These are phyloP conservation scores for Mortierella sp. DNA, from an alignment of 371 early-diverging fungal species.

Conservation along the genomic window DNA sequence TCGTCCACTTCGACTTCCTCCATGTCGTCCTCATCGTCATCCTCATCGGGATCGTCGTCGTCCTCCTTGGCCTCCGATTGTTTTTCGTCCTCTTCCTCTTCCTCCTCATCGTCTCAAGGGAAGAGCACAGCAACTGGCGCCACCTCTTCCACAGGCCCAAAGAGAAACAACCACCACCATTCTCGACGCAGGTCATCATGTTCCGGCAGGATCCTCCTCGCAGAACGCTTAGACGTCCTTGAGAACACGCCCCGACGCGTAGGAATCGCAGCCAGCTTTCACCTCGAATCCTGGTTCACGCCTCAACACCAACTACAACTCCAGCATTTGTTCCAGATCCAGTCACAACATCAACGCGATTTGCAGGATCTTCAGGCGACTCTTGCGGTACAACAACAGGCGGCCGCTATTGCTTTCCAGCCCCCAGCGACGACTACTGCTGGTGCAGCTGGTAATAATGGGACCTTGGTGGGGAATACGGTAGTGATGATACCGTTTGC, in stretches of 20 bases:
- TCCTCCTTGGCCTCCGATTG: slow-evolving; percentile 4
- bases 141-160: neutral
- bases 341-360: slow-evolving; percentile 33
- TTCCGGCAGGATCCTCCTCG: slow-evolving; percentile 13
- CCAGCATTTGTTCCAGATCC: slow-evolving; percentile 35
- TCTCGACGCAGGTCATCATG: neutral
- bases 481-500: neutral
- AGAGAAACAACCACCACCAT: neutral
- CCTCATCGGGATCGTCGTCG: slow-evolving; percentile 11
- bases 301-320: slow-evolving; percentile 45
- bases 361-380: slow-evolving; percentile 18
- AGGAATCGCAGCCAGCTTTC: slow-evolving; percentile 15
- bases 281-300: slow-evolving; percentile 45
- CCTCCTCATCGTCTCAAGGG: neutral
- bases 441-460: no score
- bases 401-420: neutral
- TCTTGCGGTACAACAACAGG: neutral
- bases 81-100: slow-evolving; percentile 16
- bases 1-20: slow-evolving; percentile 12
- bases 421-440: no score
- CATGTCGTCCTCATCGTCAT: slow-evolving; percentile 11
- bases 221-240: slow-evolving; percentile 30
- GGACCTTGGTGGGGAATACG: neutral
- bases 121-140: neutral
- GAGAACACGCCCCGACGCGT: slow-evolving; percentile 26